A percentile compares a stretch with the other conserved stretches of the same genome.
These are phyloP conservation scores for Porcisia hertigi DNA, from an alignment of 208 protist species.

Conservation along the genomic window DNA sequence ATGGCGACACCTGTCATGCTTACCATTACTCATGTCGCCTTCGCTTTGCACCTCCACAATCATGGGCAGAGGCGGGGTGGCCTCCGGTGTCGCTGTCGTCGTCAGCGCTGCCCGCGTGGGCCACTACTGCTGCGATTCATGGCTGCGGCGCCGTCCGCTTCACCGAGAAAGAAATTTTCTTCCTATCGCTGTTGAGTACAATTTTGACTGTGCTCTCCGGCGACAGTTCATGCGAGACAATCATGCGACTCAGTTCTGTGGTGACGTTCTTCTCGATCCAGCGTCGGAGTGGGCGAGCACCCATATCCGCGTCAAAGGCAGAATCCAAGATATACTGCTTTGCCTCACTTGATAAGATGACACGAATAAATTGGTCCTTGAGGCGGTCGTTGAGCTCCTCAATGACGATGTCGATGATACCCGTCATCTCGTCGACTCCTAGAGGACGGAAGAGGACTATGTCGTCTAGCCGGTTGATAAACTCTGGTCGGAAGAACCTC, in stretches of 20 bases:
- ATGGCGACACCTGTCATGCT: not conserved
- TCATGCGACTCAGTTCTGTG: conserved; percentile 87
- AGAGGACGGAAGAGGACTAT: conserved; percentile 97
- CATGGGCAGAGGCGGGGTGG: not conserved
- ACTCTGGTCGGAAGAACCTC: conserved; percentile 95
- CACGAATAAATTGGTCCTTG: conserved; percentile 54
- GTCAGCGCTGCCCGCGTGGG: not conserved
- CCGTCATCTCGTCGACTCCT: conserved; percentile 63
- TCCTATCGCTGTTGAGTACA: conserved; percentile 35
- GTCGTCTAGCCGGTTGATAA: conserved; percentile 98
- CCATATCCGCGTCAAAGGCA: conserved; percentile 87
- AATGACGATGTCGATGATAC: conserved; percentile 94
- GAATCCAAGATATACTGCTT: conserved; percentile 70
- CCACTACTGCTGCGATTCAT: not conserved
- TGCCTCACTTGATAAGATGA: conserved; percentile 61
- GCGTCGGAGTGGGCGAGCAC: conserved; percentile 86
- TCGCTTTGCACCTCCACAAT: not conserved
- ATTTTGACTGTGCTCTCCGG: conserved; percentile 74
- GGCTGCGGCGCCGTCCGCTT: conserved; percentile 37
- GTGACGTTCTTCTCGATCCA: conserved; percentile 91
- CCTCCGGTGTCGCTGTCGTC: not conserved
- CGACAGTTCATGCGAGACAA: conserved; percentile 75
- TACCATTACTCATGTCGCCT: not conserved
- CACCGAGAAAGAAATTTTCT: conserved; percentile 62
- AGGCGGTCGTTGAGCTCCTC: conserved; percentile 73